phyloP scores from a whole-genome alignment of 108 stramenopile genomes.

The Conticribra guillardii region DNA sequence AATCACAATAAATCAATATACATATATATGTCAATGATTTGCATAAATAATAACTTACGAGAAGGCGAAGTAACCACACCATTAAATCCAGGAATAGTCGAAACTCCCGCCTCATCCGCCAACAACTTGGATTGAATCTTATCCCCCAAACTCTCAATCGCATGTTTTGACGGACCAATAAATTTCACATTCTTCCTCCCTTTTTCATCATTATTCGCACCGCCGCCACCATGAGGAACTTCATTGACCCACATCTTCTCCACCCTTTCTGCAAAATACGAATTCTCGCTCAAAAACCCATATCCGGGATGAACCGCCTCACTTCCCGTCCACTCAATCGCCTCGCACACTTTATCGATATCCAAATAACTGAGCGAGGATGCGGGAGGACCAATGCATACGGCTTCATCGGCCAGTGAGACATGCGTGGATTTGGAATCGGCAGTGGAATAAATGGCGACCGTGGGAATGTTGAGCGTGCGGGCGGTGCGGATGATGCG shows the following conservation, averaged over 20 bases:
- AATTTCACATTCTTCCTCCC: slow-evolving; percentile 59
- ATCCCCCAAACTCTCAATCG: slow-evolving; percentile 93
- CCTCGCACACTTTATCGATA: slow-evolving; percentile 78
- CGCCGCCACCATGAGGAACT: not conserved
- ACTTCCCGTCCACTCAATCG: slow-evolving; percentile 70
- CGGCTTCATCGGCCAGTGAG: slow-evolving; percentile 76
- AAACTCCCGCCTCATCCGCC: slow-evolving; percentile 88
- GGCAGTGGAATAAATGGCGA: slow-evolving; percentile 89
- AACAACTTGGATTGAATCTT: slow-evolving; percentile 94
- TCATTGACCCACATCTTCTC: slow-evolving; percentile 34
- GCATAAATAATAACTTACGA: slow-evolving; percentile 21
- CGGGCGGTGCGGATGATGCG: slow-evolving; percentile 91
- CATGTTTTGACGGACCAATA: slow-evolving; percentile 87
- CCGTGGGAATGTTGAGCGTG: slow-evolving; percentile 79
- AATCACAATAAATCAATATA: no score
- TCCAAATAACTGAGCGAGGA: slow-evolving; percentile 76
- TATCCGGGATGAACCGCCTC: slow-evolving; percentile 96
- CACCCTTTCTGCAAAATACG: slow-evolving; percentile 62
- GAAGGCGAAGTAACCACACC: slow-evolving; percentile 51
- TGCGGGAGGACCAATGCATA: slow-evolving; percentile 86
- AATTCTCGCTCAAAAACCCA: slow-evolving; percentile 86
- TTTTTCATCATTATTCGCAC: slow-evolving; percentile 12
- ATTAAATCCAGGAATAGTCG: slow-evolving; percentile 92
- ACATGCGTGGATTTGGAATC: slow-evolving; percentile 80
- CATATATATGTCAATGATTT: no score